phyloP scores from a whole-genome alignment of 2,329 filamentous ascomycete genomes.

The Zymoseptoria brevis region DNA sequence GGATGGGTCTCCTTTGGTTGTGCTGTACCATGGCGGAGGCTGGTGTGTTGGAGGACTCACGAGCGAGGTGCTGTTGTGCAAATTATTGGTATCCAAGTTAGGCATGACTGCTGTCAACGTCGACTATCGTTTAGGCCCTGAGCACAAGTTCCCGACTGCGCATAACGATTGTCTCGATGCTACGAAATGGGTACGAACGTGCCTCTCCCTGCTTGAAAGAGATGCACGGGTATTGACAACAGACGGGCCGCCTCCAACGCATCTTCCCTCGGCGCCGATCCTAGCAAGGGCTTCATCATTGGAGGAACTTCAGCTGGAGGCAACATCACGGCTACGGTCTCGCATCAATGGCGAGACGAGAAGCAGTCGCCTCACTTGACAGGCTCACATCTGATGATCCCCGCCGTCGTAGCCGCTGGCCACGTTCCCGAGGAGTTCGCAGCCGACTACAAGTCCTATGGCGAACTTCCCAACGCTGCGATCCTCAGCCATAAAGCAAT shows the following conservation, averaged over 20 bases:
- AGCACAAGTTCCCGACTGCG: conserved; percentile 42
- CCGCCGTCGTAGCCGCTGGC: conserved; percentile 36
- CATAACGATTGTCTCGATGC: conserved; percentile 44
- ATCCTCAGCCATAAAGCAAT: conserved; percentile 20
- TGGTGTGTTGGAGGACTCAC: conserved; percentile 39
- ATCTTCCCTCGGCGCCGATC: conserved; percentile 32
- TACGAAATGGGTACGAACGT: conserved; percentile 33
- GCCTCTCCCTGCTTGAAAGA: not conserved
- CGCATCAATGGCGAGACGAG: conserved; percentile 37
- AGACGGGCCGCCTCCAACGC: conserved; percentile 32
- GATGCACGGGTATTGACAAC: not conserved
- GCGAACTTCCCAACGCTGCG: conserved; percentile 20
- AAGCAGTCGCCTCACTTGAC: conserved; percentile 37
- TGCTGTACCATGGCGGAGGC: conserved; percentile 40
- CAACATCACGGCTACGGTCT: conserved; percentile 43
- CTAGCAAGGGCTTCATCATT: conserved; percentile 41
- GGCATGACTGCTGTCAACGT: conserved; percentile 41
- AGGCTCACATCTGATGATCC: conserved; percentile 41
- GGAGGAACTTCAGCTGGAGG: conserved; percentile 46
- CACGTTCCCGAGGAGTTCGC: conserved; percentile 35
- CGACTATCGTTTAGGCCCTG: conserved; percentile 46
- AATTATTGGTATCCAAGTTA: conserved; percentile 32
- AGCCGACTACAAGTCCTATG: conserved; percentile 35
- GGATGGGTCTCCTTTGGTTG: conserved; percentile 24
- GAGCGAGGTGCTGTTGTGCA: conserved; percentile 37